These are phyloP conservation scores for Aureobasidium sp. DNA, from an alignment of 2,329 filamentous ascomycete genomes.

Conservation along the genomic window DNA sequence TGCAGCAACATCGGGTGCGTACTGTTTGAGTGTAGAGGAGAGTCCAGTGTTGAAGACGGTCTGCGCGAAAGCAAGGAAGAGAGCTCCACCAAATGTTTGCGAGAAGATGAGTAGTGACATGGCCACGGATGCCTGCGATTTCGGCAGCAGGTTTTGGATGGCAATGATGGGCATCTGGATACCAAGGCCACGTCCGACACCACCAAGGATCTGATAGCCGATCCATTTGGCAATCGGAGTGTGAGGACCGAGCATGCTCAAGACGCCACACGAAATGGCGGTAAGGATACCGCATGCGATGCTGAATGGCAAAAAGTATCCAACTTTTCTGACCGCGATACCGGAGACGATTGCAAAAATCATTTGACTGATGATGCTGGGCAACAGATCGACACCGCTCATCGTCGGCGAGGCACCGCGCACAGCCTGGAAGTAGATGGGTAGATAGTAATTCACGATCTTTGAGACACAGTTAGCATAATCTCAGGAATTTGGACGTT, in stretches of 20 bases:
- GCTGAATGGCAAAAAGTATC: constrained; percentile 20
- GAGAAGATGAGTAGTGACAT: constrained; percentile 25
- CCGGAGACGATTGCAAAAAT: constrained; percentile 19
- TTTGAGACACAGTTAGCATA: background rate
- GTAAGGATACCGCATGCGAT: constrained; percentile 16
- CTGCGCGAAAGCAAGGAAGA: constrained; percentile 24
- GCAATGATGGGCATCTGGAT: constrained; percentile 45
- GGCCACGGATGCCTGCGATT: constrained; percentile 22
- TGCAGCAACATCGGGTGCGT: constrained; percentile 32
- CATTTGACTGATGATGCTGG: constrained; percentile 15
- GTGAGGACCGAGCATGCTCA: constrained; percentile 29
- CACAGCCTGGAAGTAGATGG: constrained; percentile 25
- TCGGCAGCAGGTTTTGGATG: constrained; percentile 25
- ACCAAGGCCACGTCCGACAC: constrained; percentile 38
- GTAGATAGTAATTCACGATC: constrained; percentile 21
- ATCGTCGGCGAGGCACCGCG: constrained; percentile 18
- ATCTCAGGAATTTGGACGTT: background rate
- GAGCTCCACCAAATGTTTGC: constrained; percentile 24
- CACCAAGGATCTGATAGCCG: constrained; percentile 44
- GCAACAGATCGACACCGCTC: constrained; percentile 20
- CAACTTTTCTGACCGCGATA: constrained; percentile 11
- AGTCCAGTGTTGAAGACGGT: constrained; percentile 22
- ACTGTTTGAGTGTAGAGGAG: background rate
- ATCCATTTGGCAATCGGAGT: constrained; percentile 40
- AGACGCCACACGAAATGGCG: constrained; percentile 20